Evolutionary conservation across 345 rosid species (phyloP), one percentile per base, ranked within the genome.

Genomic region (Citrus mangshanensis): DNA sequence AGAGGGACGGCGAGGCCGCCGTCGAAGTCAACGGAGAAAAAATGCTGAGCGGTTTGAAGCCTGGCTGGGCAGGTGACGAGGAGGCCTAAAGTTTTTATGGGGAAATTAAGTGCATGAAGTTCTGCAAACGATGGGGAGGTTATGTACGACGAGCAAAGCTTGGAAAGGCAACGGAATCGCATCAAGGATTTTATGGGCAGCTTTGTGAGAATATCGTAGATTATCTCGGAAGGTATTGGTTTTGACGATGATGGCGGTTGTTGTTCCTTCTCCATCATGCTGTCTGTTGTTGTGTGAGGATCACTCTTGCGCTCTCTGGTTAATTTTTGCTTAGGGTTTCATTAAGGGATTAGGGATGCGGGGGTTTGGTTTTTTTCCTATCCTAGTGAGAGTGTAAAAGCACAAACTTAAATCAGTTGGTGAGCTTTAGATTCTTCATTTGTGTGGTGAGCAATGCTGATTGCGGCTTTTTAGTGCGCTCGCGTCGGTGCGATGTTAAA

Each of bases 161-260:
- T 83, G 75, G 78, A 73, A 5, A 73, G 28, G 27, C 68, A 76
- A 30, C 68, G 63, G 70, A 80, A 80, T 25, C 83, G 69, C 16
- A 83, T 24, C 1, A 80, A 58, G 4, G 86, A 80, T 58, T 80
- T 83, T 7, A 80, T 68, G 12, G 83, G 81, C 32, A 80, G 79
- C 14, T 12, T 68, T 16, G 46, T 21, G 56, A 80, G 8, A 9
- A 80, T 60, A 9, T 58, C 72, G 28, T 67, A 55, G 38, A 73
- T 54, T 3, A 80, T 4, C 38, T 80, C 72, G 2, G 5, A 5
- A 21, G 81, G 68, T 1, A 72, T 7, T 22, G 76, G 24, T 35
- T 37, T 72, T 5, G 64, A 34, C 6, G 56, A 51, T 51, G 65
- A 54, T 3, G 54, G 16, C 10, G 38, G 42, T 22, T 19, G 40